Percentiles rank a stretch among this genome's conserved stretches.
Conservation (phyloP, 202 grass and related monocot species). For the Musa balbisiana region DNA sequence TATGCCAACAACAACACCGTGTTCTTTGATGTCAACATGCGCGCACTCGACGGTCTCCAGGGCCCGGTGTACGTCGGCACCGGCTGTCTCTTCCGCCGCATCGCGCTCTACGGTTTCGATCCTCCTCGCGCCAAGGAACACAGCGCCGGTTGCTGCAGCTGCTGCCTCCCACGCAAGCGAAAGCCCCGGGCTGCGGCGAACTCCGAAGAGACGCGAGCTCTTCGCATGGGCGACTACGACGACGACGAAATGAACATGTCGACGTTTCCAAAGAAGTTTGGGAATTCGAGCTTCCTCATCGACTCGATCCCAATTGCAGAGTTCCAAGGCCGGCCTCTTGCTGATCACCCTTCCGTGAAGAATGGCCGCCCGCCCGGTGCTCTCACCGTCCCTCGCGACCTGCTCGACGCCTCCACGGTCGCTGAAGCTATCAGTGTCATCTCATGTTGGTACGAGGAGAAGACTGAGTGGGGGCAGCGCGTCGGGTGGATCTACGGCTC, state of each 20-base stretch:
- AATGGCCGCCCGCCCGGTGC: conserved; percentile 81
- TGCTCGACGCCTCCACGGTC: conserved; percentile 77
- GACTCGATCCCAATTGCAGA: conserved; percentile 93
- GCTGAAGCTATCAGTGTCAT: conserved; percentile 94
- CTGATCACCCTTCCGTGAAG: conserved; percentile 85
- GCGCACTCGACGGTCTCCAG: conserved; percentile 90
- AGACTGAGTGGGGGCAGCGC: conserved; percentile 83
- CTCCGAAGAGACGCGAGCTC: conserved; percentile 68
- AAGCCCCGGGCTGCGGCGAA: conserved; percentile 38
- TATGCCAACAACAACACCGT: conserved; percentile 97
- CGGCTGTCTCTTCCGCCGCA: conserved; percentile 88
- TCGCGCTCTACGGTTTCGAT: conserved; percentile 90
- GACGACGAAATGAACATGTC: conserved; percentile 80
- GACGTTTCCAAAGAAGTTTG: conserved; percentile 83
- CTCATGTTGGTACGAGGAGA: conserved; percentile 99
- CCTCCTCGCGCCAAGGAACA: conserved; percentile 81
- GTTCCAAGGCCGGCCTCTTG: conserved; percentile 86
- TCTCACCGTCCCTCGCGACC: conserved; percentile 69
- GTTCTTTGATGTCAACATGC: conserved; percentile 99
- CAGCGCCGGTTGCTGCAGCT: conserved; percentile 46
- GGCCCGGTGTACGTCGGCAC: conserved; percentile 94
- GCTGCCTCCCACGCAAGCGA: conserved; percentile 51
- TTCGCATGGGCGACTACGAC: conserved; percentile 74
- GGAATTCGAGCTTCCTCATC: conserved; percentile 85
- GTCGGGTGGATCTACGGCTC: conserved; percentile 98